Base-by-base conservation (phyloP, 2,329 filamentous ascomycete species). In the Claviceps sp. region DNA sequence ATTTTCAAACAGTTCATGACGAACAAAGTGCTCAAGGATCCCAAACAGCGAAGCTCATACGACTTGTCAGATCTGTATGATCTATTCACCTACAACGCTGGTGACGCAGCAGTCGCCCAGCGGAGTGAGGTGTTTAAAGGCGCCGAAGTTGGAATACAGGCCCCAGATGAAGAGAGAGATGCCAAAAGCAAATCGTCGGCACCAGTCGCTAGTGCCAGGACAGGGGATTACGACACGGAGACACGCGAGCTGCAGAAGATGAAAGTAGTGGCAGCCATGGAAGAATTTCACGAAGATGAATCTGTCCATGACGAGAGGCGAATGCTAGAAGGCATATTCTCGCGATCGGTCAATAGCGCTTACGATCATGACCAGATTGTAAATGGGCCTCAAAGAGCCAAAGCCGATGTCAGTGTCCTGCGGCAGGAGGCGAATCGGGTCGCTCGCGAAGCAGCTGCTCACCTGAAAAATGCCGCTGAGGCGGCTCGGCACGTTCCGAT, bases 1-100 rank as follows among this genome's bases (percentile, higher is more conserved):
- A 93, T 98, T 49, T 98, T 95, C 75, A 98, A 98, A 68, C 91
- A 97, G 60, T 96, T 97, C 63, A 75, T 98, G 56, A 93, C 89
- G 3, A 95, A 97, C 70, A 97, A 97, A 66, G 90, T 98, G 6
- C 68, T 98, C 49, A 90, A 87, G 59, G 91, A 98, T 60, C 89
- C 93, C 0, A 95, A 95, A 62, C 90, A 97, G 66, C 82, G 88
- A 22, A 88, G 93, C 57, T 89, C 85, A 0, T 95, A 97, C 65
- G 88, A 95, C 54, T 76, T 95, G 61, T 86, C 84, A 54, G 90
- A 97, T 61, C 70, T 98, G 16, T 88, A 96, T 58, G 91, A 98
- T 64, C 75, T 98, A 0, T 98, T 98, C 66, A 89, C 78, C 17
- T 82, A 70, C 54, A 68, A 65, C 44, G 56, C 84, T 45, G 81